Percentiles rank a stretch among this genome's conserved stretches.
These are phyloP conservation scores for Urtica urens DNA, from an alignment of 306 rosid genomes.

Conservation along the genomic window DNA sequence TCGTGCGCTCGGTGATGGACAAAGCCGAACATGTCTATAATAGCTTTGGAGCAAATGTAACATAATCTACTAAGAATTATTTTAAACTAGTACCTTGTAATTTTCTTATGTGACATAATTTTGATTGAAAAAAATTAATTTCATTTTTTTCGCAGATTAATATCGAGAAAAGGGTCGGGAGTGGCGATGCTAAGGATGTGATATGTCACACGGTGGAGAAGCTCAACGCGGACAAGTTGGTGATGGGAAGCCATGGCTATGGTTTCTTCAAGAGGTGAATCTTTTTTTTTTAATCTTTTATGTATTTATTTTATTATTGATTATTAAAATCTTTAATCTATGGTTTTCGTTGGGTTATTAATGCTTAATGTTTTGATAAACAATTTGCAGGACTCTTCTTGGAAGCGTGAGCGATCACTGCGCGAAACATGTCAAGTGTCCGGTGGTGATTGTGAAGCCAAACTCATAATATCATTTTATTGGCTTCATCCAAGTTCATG, in stretches of 20 bases:
- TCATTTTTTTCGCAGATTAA: constrained; percentile 29
- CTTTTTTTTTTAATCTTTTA: neutral
- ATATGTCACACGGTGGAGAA: constrained; percentile 52
- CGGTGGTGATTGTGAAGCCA: constrained; percentile 71
- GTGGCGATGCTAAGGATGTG: constrained; percentile 63
- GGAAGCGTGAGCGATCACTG: constrained; percentile 88
- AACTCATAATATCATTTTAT: no score
- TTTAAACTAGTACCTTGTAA: no score
- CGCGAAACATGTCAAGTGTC: constrained; percentile 58
- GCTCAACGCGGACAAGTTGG: constrained; percentile 54
- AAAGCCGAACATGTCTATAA: constrained; percentile 52
- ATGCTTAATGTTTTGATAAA: neutral
- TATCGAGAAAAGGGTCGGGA: constrained; percentile 43
- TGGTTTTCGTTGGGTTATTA: no score
- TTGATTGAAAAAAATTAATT: no score
- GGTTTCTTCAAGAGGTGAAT: constrained; percentile 68
- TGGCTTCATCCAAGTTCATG: no score
- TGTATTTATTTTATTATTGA: no score
- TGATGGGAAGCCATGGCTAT: constrained; percentile 76
- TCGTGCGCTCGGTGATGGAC: constrained; percentile 58
- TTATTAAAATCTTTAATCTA: neutral
- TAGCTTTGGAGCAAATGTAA: constrained; percentile 27
- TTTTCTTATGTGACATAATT: no score
- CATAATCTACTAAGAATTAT: neutral
- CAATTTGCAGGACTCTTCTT: constrained; percentile 45